Evolutionary conservation across 768 basidiomycete genomes (phyloP), one percentile per base, ranked within the genome.

Genomic region (Ramaria rubella): DNA sequence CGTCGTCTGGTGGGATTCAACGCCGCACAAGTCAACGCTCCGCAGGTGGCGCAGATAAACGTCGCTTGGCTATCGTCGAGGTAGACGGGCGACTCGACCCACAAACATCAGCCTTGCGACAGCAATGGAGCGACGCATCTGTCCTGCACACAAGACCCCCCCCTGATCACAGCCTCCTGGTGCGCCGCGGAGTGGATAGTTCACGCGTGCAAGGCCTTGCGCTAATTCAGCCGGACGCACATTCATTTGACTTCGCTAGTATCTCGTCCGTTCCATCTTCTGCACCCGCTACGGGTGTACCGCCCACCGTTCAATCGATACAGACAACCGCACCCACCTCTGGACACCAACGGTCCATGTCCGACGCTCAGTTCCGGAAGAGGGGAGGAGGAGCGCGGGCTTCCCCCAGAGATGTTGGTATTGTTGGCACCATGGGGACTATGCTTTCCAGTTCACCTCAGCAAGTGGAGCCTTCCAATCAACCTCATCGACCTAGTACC

Each of bases 151-250:
- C 53, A 14, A n/a, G 43, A 15, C 12, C 34, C n/a, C 12, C 30
- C 30, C 19, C 11, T 34, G 58, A 51, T 6, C 26, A 34, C 44
- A 34, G 36, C 30, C 40, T 54, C 23, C 26, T 46, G 15, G 19
- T 24, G 23, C 30, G 54, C 12, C 36, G 45, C n/a, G 50, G 57
- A 45, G 46, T 79, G 11, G 67, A 72, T 9, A 80, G 81, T 52
- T 40, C 52, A 11, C 52, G 52, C 4, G 14, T 54, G 24, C 8
- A 51, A 11, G 52, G 54, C 9, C 74, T 88, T 24, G 82, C 86
- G 52, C 74, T 89, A 58, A 83, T 84, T 52, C 87, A 86, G 49
- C 85, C 86, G 36, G 87, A 87, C 67, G 82, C 81, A 60, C 8
- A 76, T 77, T n/a, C 19, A 33, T 33, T 31, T 8, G 29, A 33